phyloP scores from a whole-genome alignment of 1,284 basidiomycete genomes.

The Rhizopogon hawkerae region DNA sequence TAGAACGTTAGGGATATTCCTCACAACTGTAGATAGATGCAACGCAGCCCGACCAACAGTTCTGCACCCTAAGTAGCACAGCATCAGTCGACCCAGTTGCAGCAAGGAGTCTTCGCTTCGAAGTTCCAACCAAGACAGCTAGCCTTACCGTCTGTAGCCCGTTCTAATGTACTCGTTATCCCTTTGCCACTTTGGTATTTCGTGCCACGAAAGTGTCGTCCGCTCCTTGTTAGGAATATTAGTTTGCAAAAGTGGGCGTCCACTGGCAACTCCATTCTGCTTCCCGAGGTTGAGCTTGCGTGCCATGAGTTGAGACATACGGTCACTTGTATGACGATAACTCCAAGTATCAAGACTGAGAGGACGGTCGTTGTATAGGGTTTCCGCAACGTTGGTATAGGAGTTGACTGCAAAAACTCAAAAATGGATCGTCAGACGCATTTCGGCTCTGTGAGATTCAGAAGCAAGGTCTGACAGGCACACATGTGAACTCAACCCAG shows the following conservation, averaged over 20 bases:
- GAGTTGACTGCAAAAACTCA: background rate
- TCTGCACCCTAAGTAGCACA: constrained; percentile 41
- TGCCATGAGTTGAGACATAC: background rate
- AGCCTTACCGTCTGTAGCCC: constrained; percentile 62
- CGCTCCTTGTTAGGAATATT: constrained; percentile 4
- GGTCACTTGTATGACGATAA: background rate
- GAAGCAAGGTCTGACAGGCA: no score
- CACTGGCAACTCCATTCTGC: constrained; percentile 8
- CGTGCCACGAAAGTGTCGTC: constrained; percentile 49
- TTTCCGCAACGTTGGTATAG: background rate
- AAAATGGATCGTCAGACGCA: background rate
- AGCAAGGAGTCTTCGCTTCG: background rate
- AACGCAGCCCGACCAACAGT: constrained; percentile 58
- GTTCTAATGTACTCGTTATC: constrained; percentile 70
- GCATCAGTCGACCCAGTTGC: constrained; percentile 3
- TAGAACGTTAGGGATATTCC: constrained; percentile 24
- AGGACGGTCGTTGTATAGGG: background rate
- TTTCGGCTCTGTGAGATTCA: no score
- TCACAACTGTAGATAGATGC: constrained; percentile 66
- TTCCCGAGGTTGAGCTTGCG: background rate
- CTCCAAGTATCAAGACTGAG: background rate
- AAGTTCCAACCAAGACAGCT: background rate
- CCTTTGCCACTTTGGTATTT: constrained; percentile 59
- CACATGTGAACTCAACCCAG: no score
- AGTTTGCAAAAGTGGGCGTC: background rate